phyloP scores from a whole-genome alignment of 2,329 filamentous ascomycete genomes.

The Sarocladium oryzae region DNA sequence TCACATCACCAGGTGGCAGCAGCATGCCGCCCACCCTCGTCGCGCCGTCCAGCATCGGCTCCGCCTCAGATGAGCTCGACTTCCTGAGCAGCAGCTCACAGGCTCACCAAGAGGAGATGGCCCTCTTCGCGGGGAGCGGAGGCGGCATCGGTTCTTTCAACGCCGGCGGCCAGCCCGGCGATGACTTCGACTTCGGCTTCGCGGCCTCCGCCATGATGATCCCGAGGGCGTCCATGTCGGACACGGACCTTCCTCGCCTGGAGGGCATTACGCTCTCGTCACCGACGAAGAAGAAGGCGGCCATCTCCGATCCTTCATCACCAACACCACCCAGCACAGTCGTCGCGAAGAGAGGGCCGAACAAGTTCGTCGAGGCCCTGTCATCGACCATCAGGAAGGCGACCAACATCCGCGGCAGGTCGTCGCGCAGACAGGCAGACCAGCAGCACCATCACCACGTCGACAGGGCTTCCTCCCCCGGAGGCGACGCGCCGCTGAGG shows the following conservation, averaged over 20 bases:
- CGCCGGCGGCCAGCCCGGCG: not conserved
- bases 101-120: slow-evolving; percentile 7
- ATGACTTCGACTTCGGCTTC: slow-evolving; percentile 5
- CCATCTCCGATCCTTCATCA: slow-evolving; percentile 24
- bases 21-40: not conserved
- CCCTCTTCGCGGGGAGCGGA: slow-evolving; percentile 5
- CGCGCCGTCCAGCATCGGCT: slow-evolving; percentile 6
- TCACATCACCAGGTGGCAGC: slow-evolving; percentile 3
- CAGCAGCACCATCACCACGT: slow-evolving; percentile 6
- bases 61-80: slow-evolving; percentile 4
- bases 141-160: not conserved
- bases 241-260: slow-evolving; percentile 39
- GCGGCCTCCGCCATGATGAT: not conserved
- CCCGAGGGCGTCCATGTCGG: slow-evolving; percentile 35
- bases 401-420: slow-evolving; percentile 20
- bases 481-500: slow-evolving; percentile 15
- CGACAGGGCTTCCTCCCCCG: slow-evolving; percentile 24
- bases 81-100: slow-evolving; percentile 6
- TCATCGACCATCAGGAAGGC: slow-evolving; percentile 35
- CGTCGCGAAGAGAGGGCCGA: slow-evolving; percentile 19
- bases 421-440: slow-evolving; percentile 18
- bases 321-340: slow-evolving; percentile 25
- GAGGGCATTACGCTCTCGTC: slow-evolving; percentile 41
- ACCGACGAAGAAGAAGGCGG: slow-evolving; percentile 22
- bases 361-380: slow-evolving; percentile 34